Evolutionary conservation across 495 filamentous ascomycete genomes (phyloP), one percentile per base, ranked within the genome.

Genomic region (Viridothelium virens): DNA sequence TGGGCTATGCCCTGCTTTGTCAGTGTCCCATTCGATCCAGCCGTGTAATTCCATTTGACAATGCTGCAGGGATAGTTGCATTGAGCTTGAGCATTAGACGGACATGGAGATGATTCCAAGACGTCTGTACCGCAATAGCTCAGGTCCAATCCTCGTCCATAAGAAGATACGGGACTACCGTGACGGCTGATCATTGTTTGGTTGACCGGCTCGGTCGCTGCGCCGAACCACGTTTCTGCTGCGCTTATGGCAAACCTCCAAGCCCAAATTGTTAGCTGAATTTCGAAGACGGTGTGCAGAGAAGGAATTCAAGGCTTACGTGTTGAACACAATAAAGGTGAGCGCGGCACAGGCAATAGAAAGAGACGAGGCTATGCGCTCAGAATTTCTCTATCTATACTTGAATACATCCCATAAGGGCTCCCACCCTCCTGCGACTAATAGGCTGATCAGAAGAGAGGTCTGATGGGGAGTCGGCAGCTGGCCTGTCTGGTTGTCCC

Each of bases 1-100:
- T 59, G 53, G 53, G 53, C 53, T 59, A 59, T 14, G 31, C 53
- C 14, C 31, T 59, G 53, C 53, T 59, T 59, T 59, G 53, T 7
- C 18, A 59, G 31, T 14, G 31, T 59, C 31, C 53, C 31, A 14
- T 18, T 36, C 53, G 53, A 59, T 59, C 53, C 4, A 59, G 53
- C 31, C 31, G 53, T 59, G 53, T 59, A 36, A 59, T 59, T 59
- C 53, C 53, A 59, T 18, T 14, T 36, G 3, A 31, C 18, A 14
- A 59, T 59, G 18, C 53, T 59, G 53, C 53, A 59, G n/a, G 53
- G 53, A 36, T 59, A 59, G 14, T 59, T 59, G 53, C 53, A 59
- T 59, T 59, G 25, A 14, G 53, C 53, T 7, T 1, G 33, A 14
- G 53, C 25, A 31, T 36, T 59, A 33, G 53, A 59, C 7, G 53